phyloP scores from a whole-genome alignment of 2,329 filamentous ascomycete genomes.

The Ascochyta clinopodiicola region DNA sequence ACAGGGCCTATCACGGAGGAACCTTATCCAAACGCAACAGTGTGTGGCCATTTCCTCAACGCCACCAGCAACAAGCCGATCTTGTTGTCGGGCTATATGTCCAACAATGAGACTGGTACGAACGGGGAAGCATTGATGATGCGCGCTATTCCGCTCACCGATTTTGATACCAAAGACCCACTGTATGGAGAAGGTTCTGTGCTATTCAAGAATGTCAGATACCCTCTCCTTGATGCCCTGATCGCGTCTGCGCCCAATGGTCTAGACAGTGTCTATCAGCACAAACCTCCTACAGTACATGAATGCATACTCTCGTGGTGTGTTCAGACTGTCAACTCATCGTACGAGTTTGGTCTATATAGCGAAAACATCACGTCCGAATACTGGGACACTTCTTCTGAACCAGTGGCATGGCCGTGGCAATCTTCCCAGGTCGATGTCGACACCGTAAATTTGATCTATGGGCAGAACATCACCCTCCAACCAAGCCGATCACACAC shows the following conservation, averaged over 20 bases:
- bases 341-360: constrained; percentile 27
- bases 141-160: constrained; percentile 21
- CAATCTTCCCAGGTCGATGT: too few species aligned
- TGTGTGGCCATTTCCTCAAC: constrained; percentile 40
- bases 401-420: constrained; percentile 18
- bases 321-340: constrained; percentile 33
- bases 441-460: background rate
- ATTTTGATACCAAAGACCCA: background rate
- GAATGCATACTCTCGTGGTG: constrained; percentile 40
- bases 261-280: constrained; percentile 7
- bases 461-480: constrained; percentile 22
- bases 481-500: background rate
- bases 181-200: constrained; percentile 23
- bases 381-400: constrained; percentile 11
- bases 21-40: constrained; percentile 24
- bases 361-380: constrained; percentile 20
- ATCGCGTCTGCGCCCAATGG: constrained; percentile 15
- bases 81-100: constrained; percentile 30
- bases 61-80: constrained; percentile 11
- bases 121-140: constrained; percentile 20
- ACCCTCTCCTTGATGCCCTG: constrained; percentile 26
- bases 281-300: constrained; percentile 15
- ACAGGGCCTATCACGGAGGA: background rate
- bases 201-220: constrained; percentile 25
- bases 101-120: background rate